A percentile compares a stretch with the other conserved stretches of the same genome.
Evolutionary conservation across 208 protist genomes (phyloP).

Genomic region (Vickermania spadyakhi): DNA sequence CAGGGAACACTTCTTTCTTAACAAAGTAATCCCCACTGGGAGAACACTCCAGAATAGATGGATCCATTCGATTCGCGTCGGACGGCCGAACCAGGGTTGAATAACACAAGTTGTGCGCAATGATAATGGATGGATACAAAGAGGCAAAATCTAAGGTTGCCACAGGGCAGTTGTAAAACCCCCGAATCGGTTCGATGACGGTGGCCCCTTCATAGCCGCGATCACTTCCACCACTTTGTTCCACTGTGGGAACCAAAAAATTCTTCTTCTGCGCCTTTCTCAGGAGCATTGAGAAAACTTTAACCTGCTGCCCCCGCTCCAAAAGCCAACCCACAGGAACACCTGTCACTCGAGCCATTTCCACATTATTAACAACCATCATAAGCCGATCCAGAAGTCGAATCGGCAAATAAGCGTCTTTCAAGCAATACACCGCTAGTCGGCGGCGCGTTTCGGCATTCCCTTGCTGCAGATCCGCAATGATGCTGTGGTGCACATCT

Average conservation of each 20-base stretch:
- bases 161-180: slow-evolving; percentile 97
- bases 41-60: slow-evolving; percentile 50
- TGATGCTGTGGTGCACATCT: slow-evolving; percentile 99
- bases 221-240: slow-evolving; percentile 45
- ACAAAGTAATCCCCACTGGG: slow-evolving; percentile 78
- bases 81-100: slow-evolving; percentile 71
- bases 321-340: slow-evolving; percentile 96
- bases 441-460: slow-evolving; percentile 94
- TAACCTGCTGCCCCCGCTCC: slow-evolving; percentile 98
- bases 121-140: slow-evolving; percentile 99
- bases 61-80: slow-evolving; percentile 85
- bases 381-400: slow-evolving; percentile 98
- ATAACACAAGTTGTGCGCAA: slow-evolving; percentile 99
- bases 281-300: slow-evolving; percentile 93
- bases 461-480: slow-evolving; percentile 94
- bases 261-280: slow-evolving; percentile 72
- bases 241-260: slow-evolving; percentile 77
- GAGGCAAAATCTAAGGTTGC: slow-evolving; percentile 99
- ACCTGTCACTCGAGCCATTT: slow-evolving; percentile 99
- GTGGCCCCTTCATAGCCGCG: slow-evolving; percentile 96
- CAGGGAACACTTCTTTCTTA: slow-evolving; percentile 58
- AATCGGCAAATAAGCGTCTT: slow-evolving; percentile 94
- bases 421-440: slow-evolving; percentile 99
- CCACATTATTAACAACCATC: slow-evolving; percentile 97
- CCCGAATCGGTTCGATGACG: slow-evolving; percentile 97